These are phyloP conservation scores for Volvox africanus DNA, from an alignment of 139 green algal genomes.

Conservation along the genomic window DNA sequence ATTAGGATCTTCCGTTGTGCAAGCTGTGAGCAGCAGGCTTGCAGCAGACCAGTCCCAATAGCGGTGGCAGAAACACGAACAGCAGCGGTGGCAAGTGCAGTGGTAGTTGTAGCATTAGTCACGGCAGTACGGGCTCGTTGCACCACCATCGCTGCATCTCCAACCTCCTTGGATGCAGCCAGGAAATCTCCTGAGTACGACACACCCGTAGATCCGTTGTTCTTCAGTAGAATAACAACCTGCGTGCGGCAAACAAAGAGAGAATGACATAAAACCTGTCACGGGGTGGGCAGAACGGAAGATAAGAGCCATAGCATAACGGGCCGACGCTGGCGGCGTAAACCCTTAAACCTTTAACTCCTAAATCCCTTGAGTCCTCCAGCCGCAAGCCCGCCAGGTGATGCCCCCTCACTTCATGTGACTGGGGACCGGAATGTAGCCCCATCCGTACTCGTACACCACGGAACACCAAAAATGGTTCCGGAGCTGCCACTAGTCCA, in stretches of 20 bases:
- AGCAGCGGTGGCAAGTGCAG: neutral
- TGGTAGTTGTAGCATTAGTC: too few species aligned
- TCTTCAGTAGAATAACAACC: neutral
- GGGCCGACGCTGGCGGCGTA: too few species aligned
- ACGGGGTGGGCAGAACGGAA: too few species aligned
- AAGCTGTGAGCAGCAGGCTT: too few species aligned
- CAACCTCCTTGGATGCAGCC: constrained; percentile 12
- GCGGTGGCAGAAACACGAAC: neutral
- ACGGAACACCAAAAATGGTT: neutral
- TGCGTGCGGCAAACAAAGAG: neutral
- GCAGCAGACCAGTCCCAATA: too few species aligned
- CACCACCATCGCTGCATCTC: neutral
- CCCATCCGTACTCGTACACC: constrained; percentile 12
- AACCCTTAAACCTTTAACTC: too few species aligned
- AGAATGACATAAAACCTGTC: too few species aligned
- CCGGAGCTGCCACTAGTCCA: neutral
- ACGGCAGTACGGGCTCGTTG: too few species aligned
- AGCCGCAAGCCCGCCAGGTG: too few species aligned
- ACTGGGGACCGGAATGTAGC: neutral
- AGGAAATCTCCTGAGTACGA: constrained; percentile 3
- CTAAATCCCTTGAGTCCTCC: too few species aligned
- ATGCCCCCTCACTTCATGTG: neutral
- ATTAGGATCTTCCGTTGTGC: too few species aligned
- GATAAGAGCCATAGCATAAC: too few species aligned
- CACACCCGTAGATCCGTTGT: neutral